Evolutionary conservation across 345 rosid genomes (phyloP), one percentile per base, ranked within the genome.

Genomic region (Camelina neglecta): DNA sequence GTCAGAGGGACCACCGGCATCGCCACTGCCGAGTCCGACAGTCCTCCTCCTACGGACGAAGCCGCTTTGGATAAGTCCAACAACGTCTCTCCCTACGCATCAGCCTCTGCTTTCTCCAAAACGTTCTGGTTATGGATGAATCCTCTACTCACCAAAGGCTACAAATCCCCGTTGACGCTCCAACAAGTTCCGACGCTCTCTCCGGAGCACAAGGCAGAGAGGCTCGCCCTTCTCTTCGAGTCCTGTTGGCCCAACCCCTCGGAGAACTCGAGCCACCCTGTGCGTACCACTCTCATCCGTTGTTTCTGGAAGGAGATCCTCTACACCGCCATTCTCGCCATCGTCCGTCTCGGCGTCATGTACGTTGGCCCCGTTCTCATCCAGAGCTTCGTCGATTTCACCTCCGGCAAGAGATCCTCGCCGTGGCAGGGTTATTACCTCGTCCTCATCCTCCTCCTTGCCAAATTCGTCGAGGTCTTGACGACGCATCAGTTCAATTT

Each of bases 121-220:
- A 69, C 80, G 65, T 92, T 94, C 41, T 94, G 95, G 98, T 35
- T 94, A 31, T 94, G 97, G 98, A 89, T 94, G 90, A 94, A 90
- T 79, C 97, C 97, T 12, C 71, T 94, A 36, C 79, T 92, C 20
- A 82, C 77, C 53, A 87, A 85, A 83, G 98, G 97, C 26, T 94
- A 89, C 75, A 81, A 85, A 73, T 84, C 97, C 16, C 93, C 98
- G 23, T 83, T 94, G 49, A 92, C 83, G 45, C 76, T 89, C 2
- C 86, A 86, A 9, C 88, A 92, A 13, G 82, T 94, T 33, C 98
- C 98, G 0, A 78, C 87, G 15, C 90, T 94, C 36, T 88, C 97
- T 0, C 95, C 89, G 0, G 84, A 87, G 61, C 96, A 94, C 65
- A 81, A 86, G 76, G 97, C 98, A 3, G 95, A 92, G 77, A 83